These are phyloP conservation scores for Candida mesenterica DNA, from an alignment of 1,139 yeast genomes.

Conservation along the genomic window DNA sequence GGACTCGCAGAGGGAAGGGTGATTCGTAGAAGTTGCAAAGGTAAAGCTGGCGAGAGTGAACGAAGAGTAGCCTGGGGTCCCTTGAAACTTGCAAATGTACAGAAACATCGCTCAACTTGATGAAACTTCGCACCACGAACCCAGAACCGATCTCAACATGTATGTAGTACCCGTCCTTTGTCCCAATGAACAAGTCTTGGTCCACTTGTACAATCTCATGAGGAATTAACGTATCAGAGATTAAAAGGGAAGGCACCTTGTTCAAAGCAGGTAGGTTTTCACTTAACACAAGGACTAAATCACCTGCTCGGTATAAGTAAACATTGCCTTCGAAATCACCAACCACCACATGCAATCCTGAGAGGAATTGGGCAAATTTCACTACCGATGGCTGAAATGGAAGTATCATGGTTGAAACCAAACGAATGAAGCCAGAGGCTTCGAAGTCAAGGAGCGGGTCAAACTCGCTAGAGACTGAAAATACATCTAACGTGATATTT, in stretches of 20 bases:
- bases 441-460: conserved; percentile 2
- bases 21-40: conserved; percentile 33
- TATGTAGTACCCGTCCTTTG: conserved; percentile 17
- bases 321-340: conserved; percentile 14
- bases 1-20: conserved; percentile 36
- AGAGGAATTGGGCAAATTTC: conserved; percentile 1
- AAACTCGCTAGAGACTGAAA: conserved; percentile 5
- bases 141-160: conserved; percentile 3
- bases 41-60: conserved; percentile 44
- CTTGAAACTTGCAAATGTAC: conserved; percentile 11
- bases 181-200: conserved; percentile 16
- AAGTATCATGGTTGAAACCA: conserved; percentile 2
- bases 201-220: conserved; percentile 8
- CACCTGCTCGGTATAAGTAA: background rate
- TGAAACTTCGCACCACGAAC: background rate
- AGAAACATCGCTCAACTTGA: conserved; percentile 26
- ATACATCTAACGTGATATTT: conserved; percentile 7
- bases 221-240: background rate
- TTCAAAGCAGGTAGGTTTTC: background rate
- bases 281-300: background rate
- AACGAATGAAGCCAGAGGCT: conserved; percentile 5
- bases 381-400: conserved; percentile 11
- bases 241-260: background rate
- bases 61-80: conserved; percentile 22
- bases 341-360: conserved; percentile 5